Conservation (phyloP, 495 filamentous ascomycete species). For the Tuber aestivum region DNA sequence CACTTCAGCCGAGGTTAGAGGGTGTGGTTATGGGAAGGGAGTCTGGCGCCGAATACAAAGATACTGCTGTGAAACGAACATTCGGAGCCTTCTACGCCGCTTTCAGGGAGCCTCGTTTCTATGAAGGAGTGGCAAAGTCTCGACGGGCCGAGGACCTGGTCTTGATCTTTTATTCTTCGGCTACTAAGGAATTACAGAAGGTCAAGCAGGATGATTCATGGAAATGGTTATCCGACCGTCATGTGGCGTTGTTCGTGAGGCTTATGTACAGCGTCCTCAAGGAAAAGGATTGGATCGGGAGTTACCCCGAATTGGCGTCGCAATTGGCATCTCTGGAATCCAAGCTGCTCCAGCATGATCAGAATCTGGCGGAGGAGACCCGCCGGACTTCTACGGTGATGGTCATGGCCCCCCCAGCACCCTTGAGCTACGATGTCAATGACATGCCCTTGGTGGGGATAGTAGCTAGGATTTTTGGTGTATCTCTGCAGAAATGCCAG, state of each 20-base stretch:
- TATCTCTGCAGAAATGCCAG: constrained; percentile 69
- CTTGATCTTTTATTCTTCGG: constrained; percentile 83
- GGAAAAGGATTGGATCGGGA: constrained; percentile 61
- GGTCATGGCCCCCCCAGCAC: constrained; percentile 59
- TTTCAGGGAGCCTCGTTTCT: constrained; percentile 64
- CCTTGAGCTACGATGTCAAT: constrained; percentile 82
- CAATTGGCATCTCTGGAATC: constrained; percentile 77
- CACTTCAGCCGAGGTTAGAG: constrained; percentile 63
- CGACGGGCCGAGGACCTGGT: constrained; percentile 83
- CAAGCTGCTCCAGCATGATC: constrained; percentile 91
- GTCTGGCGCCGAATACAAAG: constrained; percentile 70
- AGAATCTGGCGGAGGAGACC: constrained; percentile 61
- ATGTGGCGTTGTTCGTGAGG: constrained; percentile 90
- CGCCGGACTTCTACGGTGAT: constrained; percentile 47
- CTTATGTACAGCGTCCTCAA: constrained; percentile 73
- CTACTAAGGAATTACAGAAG: constrained; percentile 79
- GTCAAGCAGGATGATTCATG: constrained; percentile 81
- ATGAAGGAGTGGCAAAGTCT: constrained; percentile 82
- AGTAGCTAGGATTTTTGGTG: constrained; percentile 76
- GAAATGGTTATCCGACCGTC: constrained; percentile 88
- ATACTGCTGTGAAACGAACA: constrained; percentile 67
- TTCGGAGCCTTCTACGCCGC: constrained; percentile 76
- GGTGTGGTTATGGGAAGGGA: constrained; percentile 63
- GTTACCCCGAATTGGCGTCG: constrained; percentile 66
- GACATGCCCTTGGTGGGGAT: constrained; percentile 92